Conservation (phyloP, 1,139 yeast species). For the Suhomyces bokatorum region DNA sequence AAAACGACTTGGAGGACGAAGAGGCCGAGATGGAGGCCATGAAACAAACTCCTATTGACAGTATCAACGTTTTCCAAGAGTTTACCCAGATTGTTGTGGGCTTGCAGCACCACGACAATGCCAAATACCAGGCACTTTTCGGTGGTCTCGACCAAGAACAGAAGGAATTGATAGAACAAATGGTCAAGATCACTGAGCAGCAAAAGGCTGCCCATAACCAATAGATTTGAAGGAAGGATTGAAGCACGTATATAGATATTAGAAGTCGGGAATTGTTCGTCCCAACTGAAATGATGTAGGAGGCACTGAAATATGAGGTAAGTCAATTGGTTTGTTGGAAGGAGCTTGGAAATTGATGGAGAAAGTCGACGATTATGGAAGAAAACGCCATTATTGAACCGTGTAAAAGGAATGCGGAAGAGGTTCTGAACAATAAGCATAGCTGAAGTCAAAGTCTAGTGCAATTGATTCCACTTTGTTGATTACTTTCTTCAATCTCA, state of each 20-base stretch:
- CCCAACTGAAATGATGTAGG: neutral
- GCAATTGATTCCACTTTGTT: no score
- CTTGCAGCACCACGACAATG: conserved; percentile 33
- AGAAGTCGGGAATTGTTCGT: neutral
- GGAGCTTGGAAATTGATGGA: no score
- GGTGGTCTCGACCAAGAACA: conserved; percentile 40
- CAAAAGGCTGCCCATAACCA: conserved; percentile 6
- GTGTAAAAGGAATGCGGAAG: no score
- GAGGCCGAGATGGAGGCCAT: conserved; percentile 57
- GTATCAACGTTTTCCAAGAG: conserved; percentile 46
- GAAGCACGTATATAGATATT: neutral
- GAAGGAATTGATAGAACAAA: conserved; percentile 30
- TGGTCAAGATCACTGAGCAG: conserved; percentile 28
- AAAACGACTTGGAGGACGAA: conserved; percentile 47
- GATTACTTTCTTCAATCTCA: no score
- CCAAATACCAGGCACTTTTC: conserved; percentile 39
- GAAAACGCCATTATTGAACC: no score
- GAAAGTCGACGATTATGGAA: no score
- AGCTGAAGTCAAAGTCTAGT: no score
- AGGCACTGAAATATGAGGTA: no score
- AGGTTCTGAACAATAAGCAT: no score
- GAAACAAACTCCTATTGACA: conserved; percentile 54
- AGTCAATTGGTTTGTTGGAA: no score
- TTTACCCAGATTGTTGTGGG: conserved; percentile 34
- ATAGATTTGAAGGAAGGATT: neutral